phyloP scores from a whole-genome alignment of 768 basidiomycete species.

The Daedaleopsis nitida region DNA sequence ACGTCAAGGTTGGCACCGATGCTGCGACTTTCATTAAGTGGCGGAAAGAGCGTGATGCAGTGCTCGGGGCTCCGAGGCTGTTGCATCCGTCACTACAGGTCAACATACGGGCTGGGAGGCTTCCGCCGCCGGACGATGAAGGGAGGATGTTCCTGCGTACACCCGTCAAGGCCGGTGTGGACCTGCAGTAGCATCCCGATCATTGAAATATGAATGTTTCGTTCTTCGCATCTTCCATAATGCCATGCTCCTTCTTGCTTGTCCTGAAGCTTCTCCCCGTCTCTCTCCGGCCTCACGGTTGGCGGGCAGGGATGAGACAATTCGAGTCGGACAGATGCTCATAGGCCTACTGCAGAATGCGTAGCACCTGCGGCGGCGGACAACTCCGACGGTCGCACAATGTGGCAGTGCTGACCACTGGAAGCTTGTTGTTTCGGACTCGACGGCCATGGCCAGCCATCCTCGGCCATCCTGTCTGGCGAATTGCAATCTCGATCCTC shows the following conservation, averaged over 20 bases:
- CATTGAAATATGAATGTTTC: neutral
- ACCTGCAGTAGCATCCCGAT: constrained; percentile 6
- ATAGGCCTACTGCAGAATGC: no score
- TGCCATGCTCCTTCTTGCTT: neutral
- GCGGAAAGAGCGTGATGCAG: constrained; percentile 34
- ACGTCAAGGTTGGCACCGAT: constrained; percentile 31
- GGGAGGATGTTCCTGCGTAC: constrained; percentile 30
- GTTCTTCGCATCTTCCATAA: neutral
- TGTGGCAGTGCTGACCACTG: constrained; percentile 4
- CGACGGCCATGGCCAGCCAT: no score
- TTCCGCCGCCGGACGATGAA: constrained; percentile 30
- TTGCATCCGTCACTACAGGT: constrained; percentile 41
- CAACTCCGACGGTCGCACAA: neutral
- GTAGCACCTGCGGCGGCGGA: no score
- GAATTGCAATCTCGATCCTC: neutral
- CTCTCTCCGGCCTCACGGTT: neutral
- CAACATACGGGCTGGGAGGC: constrained; percentile 39
- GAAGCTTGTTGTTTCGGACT: constrained; percentile 7
- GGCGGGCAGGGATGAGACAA: neutral
- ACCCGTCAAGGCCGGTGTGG: constrained; percentile 21
- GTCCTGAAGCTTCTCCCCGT: neutral
- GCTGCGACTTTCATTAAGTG: constrained; percentile 33
- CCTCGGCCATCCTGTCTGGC: neutral
- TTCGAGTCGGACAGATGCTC: neutral
- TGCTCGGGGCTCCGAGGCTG: constrained; percentile 35